phyloP scores from a whole-genome alignment of 179 eudicot species.

The Nepenthes alata region DNA sequence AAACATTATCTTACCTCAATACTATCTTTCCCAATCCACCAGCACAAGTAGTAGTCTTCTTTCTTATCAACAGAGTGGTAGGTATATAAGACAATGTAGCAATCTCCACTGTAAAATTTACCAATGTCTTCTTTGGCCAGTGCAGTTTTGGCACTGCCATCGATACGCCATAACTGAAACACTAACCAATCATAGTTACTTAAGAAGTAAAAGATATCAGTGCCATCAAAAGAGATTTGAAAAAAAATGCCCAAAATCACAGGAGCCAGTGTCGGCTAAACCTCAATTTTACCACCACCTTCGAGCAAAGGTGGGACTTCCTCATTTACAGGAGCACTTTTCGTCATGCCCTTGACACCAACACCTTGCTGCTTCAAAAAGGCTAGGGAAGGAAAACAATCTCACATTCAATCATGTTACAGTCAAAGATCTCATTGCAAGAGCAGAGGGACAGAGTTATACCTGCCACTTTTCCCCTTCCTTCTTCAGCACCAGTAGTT shows the following conservation, averaged over 20 bases:
- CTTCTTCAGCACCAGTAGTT: conserved; percentile 74
- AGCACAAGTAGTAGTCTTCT: conserved; percentile 94
- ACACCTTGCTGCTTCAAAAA: conserved; percentile 98
- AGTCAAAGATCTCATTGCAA: not conserved
- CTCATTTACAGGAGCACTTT: conserved; percentile 72
- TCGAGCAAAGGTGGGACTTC: conserved; percentile 97
- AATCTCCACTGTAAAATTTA: conserved; percentile 93
- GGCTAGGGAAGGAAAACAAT: conserved; percentile 38
- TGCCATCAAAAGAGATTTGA: not conserved
- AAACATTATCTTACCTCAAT: conserved; percentile 51
- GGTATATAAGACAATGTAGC: conserved; percentile 82
- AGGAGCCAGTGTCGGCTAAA: conserved; percentile 8
- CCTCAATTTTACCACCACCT: conserved; percentile 86
- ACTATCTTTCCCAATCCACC: conserved; percentile 97
- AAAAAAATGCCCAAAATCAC: conserved; percentile 3
- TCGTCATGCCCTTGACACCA: conserved; percentile 58
- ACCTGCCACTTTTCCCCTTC: conserved; percentile 99
- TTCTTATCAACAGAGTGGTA: conserved; percentile 88
- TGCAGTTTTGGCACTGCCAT: conserved; percentile 79
- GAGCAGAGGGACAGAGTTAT: conserved; percentile 1
- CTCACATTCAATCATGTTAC: not conserved
- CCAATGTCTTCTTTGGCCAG: conserved; percentile 74
- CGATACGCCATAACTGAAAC: conserved; percentile 82
- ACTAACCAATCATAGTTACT: conserved; percentile 6
- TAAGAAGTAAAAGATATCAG: not conserved